Evolutionary conservation across 176 grass and related monocot genomes (phyloP).

Genomic region (Aegilops longissima): DNA sequence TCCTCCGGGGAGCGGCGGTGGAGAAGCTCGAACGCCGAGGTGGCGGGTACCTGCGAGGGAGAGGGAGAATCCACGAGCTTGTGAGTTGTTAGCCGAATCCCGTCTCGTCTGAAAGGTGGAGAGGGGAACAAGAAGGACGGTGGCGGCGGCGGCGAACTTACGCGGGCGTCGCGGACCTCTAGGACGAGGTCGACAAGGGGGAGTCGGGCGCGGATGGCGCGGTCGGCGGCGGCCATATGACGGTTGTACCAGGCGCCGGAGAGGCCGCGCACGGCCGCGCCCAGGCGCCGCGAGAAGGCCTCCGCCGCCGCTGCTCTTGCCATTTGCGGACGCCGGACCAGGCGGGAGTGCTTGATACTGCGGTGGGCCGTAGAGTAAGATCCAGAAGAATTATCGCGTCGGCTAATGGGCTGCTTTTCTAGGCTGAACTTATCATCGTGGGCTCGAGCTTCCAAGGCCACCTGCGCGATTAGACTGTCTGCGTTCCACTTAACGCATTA

Average conservation of each 20-base stretch:
- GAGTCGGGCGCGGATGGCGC: conserved; percentile 51
- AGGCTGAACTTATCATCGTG: not conserved
- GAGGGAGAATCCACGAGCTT: not conserved
- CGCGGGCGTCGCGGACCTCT: conserved; percentile 70
- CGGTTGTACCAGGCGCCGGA: conserved; percentile 45
- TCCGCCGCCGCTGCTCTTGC: conserved; percentile 14
- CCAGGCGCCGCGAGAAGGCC: conserved; percentile 43
- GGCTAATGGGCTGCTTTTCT: not conserved
- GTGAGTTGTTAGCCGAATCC: not conserved
- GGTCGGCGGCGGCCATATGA: conserved; percentile 56
- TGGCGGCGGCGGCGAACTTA: not conserved
- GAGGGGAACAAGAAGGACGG: not conserved
- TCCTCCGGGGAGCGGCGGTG: conserved; percentile 24
- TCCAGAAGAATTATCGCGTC: no score
- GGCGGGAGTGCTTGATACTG: not conserved
- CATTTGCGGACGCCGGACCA: conserved; percentile 22
- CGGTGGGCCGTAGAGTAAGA: not conserved
- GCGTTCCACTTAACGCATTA: no score
- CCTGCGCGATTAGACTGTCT: no score
- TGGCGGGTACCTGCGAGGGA: conserved; percentile 42
- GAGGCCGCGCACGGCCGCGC: conserved; percentile 37
- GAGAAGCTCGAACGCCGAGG: conserved; percentile 48
- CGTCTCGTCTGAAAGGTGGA: not conserved
- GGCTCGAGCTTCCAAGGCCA: not conserved
- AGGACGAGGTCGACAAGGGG: conserved; percentile 72